phyloP scores from a whole-genome alignment of 2,329 filamentous ascomycete species.

The Aspergillus sp. region DNA sequence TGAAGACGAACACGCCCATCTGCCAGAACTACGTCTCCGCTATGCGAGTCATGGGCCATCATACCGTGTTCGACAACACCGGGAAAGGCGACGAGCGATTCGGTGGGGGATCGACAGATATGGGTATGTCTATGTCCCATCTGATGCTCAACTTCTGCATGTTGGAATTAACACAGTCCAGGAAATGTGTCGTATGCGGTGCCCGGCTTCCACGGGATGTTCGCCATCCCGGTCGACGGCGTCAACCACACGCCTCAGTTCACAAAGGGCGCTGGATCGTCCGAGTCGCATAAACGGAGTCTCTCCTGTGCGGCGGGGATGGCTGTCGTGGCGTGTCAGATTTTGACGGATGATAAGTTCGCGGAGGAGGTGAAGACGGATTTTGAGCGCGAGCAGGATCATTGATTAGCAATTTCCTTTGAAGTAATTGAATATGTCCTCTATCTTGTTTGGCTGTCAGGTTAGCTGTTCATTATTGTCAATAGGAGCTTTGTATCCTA shows the following conservation, averaged over 20 bases:
- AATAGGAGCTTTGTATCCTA: too few species aligned
- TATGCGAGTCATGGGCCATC: constrained; percentile 30
- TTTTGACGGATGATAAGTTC: constrained; percentile 28
- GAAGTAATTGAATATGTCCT: too few species aligned
- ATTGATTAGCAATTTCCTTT: too few species aligned
- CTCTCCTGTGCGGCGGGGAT: constrained; percentile 30
- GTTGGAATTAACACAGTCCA: constrained; percentile 19
- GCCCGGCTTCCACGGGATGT: constrained; percentile 37
- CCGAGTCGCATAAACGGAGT: constrained; percentile 47
- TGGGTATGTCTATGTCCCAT: constrained; percentile 18
- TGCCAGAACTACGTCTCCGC: constrained; percentile 30
- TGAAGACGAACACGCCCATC: constrained; percentile 31
- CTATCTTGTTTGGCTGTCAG: neutral
- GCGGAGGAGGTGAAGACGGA: constrained; percentile 26
- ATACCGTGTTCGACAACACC: constrained; percentile 20
- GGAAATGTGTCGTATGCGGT: constrained; percentile 46
- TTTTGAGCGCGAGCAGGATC: constrained; percentile 12
- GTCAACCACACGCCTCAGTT: constrained; percentile 57
- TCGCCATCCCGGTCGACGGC: constrained; percentile 47
- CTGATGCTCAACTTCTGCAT: neutral
- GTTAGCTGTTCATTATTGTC: neutral
- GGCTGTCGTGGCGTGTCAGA: constrained; percentile 31
- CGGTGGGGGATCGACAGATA: constrained; percentile 30
- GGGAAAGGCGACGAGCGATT: constrained; percentile 14
- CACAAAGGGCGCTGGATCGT: constrained; percentile 51